Conservation (phyloP, 2,329 filamentous ascomycete species). For the Tolypocladium paradoxum region DNA sequence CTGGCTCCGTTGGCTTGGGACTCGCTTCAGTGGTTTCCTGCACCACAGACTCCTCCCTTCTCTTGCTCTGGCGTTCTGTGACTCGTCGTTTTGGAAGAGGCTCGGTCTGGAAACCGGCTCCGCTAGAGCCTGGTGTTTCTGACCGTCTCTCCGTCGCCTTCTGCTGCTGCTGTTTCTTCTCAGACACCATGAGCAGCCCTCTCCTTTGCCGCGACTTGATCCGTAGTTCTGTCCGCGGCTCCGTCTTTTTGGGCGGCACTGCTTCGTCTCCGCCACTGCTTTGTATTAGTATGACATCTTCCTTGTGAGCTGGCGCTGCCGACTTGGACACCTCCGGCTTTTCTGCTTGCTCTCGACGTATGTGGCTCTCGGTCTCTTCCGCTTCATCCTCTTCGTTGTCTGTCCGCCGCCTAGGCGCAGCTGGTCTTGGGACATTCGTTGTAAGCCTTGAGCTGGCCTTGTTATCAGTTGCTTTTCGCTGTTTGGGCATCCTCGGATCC, state of each 20-base stretch:
- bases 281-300: neutral
- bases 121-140: neutral
- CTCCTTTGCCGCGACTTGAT: slow-evolving; percentile 36
- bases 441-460: neutral
- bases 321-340: neutral
- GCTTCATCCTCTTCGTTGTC: neutral
- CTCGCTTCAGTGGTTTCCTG: neutral
- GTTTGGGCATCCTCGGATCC: neutral
- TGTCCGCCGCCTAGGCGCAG: neutral
- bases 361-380: neutral
- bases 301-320: neutral
- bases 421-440: neutral
- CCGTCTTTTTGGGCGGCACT: neutral
- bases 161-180: slow-evolving; percentile 13
- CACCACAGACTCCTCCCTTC: neutral
- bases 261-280: neutral
- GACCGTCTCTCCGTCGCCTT: no score
- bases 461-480: neutral
- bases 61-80: neutral
- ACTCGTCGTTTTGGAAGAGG: neutral
- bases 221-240: slow-evolving; percentile 32
- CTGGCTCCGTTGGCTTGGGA: neutral
- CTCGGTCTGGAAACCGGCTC: neutral
- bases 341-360: neutral
- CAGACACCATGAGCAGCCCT: slow-evolving; percentile 35